Percentiles rank a stretch among this genome's conserved stretches.
Evolutionary conservation across 2,329 filamentous ascomycete species (phyloP).

Genomic region (Lachnellula occidentalis): DNA sequence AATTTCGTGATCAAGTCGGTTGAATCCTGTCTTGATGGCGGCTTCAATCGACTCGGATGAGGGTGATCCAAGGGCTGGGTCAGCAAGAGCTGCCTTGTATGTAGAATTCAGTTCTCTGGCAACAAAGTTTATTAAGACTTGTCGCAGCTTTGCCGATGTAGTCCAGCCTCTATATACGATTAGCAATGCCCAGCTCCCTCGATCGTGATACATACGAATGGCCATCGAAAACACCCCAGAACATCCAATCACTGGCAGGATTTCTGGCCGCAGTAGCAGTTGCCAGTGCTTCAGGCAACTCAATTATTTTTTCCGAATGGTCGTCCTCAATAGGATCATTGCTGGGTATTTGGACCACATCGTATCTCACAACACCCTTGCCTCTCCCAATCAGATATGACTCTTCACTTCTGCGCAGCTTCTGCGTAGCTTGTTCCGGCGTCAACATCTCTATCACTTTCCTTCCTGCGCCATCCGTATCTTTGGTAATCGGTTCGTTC

Average conservation of each 20-base stretch:
- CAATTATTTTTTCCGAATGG: conserved; percentile 95
- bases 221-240: conserved; percentile 98
- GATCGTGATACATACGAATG: conserved; percentile 64
- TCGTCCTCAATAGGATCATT: conserved; percentile 99
- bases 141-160: conserved; percentile 90
- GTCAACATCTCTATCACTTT: conserved; percentile 95
- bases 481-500: conserved; percentile 82
- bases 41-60: conserved; percentile 75
- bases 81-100: conserved; percentile 67
- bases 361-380: conserved; percentile 87
- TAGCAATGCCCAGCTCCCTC: conserved; percentile 11
- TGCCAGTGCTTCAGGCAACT: conserved; percentile 62
- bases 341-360: conserved; percentile 88
- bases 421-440: conserved; percentile 86
- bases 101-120: conserved; percentile 88
- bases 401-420: conserved; percentile 82
- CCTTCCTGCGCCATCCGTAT: conserved; percentile 75
- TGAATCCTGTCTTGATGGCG: conserved; percentile 90
- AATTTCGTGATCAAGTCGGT: conserved; percentile 86
- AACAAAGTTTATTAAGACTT: conserved; percentile 87
- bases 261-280: conserved; percentile 35
- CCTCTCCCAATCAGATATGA: conserved; percentile 88
- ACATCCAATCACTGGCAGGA: conserved; percentile 88
- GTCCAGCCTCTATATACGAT: conserved; percentile 74
- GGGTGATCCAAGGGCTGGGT: conserved; percentile 55